Evolutionary conservation across 768 basidiomycete species (phyloP).

Genomic region (Mycena crocata): DNA sequence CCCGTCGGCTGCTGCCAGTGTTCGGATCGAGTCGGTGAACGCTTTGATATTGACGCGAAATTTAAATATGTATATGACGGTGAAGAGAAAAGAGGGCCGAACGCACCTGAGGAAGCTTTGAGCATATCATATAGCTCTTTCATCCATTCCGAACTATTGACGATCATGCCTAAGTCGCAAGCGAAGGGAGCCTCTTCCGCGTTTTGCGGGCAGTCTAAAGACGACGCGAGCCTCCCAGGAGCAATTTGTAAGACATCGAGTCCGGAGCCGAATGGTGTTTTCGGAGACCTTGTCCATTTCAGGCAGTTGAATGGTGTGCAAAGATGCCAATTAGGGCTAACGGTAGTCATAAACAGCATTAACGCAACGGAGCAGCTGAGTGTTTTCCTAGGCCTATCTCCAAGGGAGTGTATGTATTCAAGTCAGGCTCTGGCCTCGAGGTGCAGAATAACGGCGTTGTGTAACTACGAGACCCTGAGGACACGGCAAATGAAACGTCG

Average conservation of each 20-base stretch:
- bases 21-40: slow-evolving; percentile 3
- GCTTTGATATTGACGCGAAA: slow-evolving; percentile 4
- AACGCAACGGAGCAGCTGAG: slow-evolving; percentile 6
- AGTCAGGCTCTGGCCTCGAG: too few species aligned
- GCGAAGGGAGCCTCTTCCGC: slow-evolving; percentile 25
- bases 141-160: slow-evolving; percentile 14
- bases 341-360: slow-evolving; percentile 15
- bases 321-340: slow-evolving; percentile 20
- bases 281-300: slow-evolving; percentile 21
- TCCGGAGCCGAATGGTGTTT: slow-evolving; percentile 14
- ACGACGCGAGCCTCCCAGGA: slow-evolving; percentile 16
- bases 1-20: slow-evolving; percentile 13
- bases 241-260: slow-evolving; percentile 8
- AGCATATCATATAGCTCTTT: slow-evolving; percentile 3
- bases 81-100: neutral
- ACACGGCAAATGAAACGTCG: neutral
- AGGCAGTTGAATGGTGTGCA: neutral
- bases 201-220: slow-evolving; percentile 15
- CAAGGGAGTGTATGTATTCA: slow-evolving; percentile 5
- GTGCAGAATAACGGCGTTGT: too few species aligned
- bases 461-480: too few species aligned
- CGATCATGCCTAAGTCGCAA: neutral
- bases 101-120: neutral
- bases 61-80: slow-evolving; percentile 1
- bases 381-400: slow-evolving; percentile 16